Base-by-base conservation (phyloP, 306 rosid genomes). In the Pterocarpus macrocarpus region DNA sequence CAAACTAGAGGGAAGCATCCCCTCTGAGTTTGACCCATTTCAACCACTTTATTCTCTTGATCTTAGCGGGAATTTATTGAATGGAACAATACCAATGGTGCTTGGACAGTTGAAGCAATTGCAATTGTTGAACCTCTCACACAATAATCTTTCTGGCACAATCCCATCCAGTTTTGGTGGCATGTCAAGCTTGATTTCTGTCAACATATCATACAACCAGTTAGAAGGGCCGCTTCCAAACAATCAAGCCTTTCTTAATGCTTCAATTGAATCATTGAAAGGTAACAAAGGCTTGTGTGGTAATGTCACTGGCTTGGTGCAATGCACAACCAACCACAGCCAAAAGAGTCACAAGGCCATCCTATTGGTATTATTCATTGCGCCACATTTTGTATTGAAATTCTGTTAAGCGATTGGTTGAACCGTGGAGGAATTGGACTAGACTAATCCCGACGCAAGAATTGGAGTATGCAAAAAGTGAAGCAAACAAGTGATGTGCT, bases 151-250 rank as follows among this genome's bases (percentile, higher is more conserved):
- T 44, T 76, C 80, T n/a, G 86, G 86, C 22, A 73, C 47, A 0
- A 80, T 88, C 33, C 87, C 87, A 9, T 33, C 71, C 2, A 33
- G 55, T 14, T 85, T 85, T 38, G 41, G 5, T 15, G 30, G 65
- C 28, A 45, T 83, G 86, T 67, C 80, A 80, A 66, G 83, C 64
- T 88, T 88, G 87, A 50, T 49, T 57, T 30, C n/a, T 11, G 75
- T 85, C 72, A 81, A 83, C 76, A 80, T 85, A 47, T 88, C 89
- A 30, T 14, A 64, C 67, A 80, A 80, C 50, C 59, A 80, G n/a
- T 55, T 80, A 64, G 80, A 80, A 73, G 84, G 84, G 38, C 52
- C 49, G 8, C 30, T 80, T 53, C 84, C 84, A 41, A 66, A 81
- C 2, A 73, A 16, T 17, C 4, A n/a, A 65, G 85, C 85, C 43